Base-by-base conservation (phyloP, 768 basidiomycete species). In the Pleurotus tuber-regium region DNA sequence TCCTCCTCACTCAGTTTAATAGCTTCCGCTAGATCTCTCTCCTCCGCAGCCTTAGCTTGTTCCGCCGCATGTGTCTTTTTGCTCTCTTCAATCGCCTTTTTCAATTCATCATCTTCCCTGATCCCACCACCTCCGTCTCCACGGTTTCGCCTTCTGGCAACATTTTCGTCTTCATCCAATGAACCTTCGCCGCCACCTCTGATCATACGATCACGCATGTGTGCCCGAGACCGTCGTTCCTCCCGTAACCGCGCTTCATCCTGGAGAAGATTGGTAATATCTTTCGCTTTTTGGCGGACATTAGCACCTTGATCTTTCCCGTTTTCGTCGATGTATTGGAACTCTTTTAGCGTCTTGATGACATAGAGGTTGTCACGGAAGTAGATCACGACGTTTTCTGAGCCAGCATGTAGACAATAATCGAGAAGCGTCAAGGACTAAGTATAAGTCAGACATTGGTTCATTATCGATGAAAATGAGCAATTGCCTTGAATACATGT, bases 241-340 rank as follows among this genome's bases (percentile, higher is more conserved):
- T 90, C 84, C 9, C 92, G 80, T 41, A 99, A 78, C 7, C 97
- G 84, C 2, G 75, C 70, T 50, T 96, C 86, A 64, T 99, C 97
- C 65, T 82, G 78, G 23, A 99, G 78, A 10, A 98, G 81, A 63
- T 93, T 94, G 29, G 93, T 94, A 67, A 99, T 98, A 59, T 98
- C 97, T 66, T 99, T 98, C 10, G 97, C 97, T 70, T 96, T 94
- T 67, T 95, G 92, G 19, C 92, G 83, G 12, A 95, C 92, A 68
- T 98, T 99, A n/a, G 93, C 93, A 29, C 97, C 97, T 62, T 97
- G 93, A 65, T 99, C 97, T 67, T 97, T 97, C 44, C 87, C 89
- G 31, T 90, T 86, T 61, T 98, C 97, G 68, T 98, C 97, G 51
- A 96, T 68, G 63, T 85, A 97, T 60, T 98, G 96, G 70, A 99